phyloP scores from a whole-genome alignment of 1,284 basidiomycete species.

The Cystobasidium sp. region DNA sequence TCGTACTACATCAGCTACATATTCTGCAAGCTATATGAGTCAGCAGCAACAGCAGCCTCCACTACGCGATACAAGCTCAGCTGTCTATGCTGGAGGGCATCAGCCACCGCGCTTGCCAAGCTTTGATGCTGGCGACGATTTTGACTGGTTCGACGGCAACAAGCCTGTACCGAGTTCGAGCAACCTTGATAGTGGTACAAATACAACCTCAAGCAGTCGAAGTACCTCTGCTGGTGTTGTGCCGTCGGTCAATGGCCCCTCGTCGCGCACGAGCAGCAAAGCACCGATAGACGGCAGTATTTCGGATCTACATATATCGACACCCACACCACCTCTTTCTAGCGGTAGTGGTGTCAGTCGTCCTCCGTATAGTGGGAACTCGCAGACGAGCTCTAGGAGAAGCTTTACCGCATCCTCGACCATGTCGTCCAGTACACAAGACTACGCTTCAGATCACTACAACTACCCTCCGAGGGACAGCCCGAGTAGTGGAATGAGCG shows the following conservation, averaged over 20 bases:
- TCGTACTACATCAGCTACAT: slow-evolving; percentile 30
- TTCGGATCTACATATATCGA: slow-evolving; percentile 18
- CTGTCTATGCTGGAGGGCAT: not conserved
- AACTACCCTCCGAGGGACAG: slow-evolving; percentile 19
- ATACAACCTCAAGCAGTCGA: slow-evolving; percentile 4
- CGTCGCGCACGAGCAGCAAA: slow-evolving; percentile 22
- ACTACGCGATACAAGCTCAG: not conserved
- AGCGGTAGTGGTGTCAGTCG: not conserved
- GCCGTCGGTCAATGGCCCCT: slow-evolving; percentile 2
- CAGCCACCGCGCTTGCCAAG: slow-evolving; percentile 35
- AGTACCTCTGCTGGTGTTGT: slow-evolving; percentile 10
- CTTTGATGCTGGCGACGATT: slow-evolving; percentile 34
- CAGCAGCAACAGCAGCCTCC: slow-evolving; percentile 13
- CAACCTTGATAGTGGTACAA: not conserved
- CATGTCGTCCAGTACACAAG: slow-evolving; percentile 23
- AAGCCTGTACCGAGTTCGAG: not conserved
- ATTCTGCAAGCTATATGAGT: slow-evolving; percentile 17
- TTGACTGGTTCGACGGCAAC: slow-evolving; percentile 38
- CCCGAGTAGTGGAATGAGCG: slow-evolving; percentile 19
- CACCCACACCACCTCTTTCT: slow-evolving; percentile 3
- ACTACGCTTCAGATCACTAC: slow-evolving; percentile 32
- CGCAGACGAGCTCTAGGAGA: slow-evolving; percentile 17
- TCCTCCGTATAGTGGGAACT: slow-evolving; percentile 4
- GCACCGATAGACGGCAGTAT: not conserved
- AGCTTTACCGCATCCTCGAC: slow-evolving; percentile 24